phyloP scores from a whole-genome alignment of 495 filamentous ascomycete species.

The Beverwykella pulmonaria region DNA sequence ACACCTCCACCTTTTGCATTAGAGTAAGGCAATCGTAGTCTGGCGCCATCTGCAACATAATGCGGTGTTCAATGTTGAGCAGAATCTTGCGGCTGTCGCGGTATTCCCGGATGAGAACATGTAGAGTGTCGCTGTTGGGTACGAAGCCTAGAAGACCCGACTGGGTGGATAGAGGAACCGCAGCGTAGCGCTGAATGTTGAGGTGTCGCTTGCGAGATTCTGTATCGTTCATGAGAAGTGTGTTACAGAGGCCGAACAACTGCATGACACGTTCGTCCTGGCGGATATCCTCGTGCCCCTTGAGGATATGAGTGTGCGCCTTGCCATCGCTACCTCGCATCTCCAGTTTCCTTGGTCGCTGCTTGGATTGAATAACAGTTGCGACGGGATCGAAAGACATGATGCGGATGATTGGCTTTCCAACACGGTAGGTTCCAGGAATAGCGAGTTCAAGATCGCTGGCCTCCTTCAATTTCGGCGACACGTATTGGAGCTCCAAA shows the following conservation, averaged over 20 bases:
- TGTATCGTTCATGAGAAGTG: conserved; percentile 83
- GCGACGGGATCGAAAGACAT: conserved; percentile 85
- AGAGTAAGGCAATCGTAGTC: conserved; percentile 97
- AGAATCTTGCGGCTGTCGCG: conserved; percentile 94
- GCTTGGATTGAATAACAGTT: conserved; percentile 94
- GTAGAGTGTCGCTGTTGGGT: conserved; percentile 95
- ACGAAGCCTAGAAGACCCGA: conserved; percentile 96
- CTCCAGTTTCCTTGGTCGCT: conserved; percentile 86
- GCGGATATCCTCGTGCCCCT: conserved; percentile 97
- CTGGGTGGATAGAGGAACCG: conserved; percentile 92
- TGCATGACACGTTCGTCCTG: conserved; percentile 99
- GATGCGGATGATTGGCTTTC: conserved; percentile 83
- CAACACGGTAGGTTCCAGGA: conserved; percentile 89
- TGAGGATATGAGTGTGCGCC: conserved; percentile 82
- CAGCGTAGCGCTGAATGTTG: conserved; percentile 91
- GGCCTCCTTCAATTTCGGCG: conserved; percentile 82
- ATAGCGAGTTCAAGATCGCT: conserved; percentile 86
- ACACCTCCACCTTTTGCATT: conserved; percentile 99
- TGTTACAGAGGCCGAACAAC: conserved; percentile 94
- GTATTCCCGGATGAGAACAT: conserved; percentile 95
- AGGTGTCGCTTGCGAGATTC: conserved; percentile 97
- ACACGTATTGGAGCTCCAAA: conserved; percentile 95
- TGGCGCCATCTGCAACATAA: conserved; percentile 99
- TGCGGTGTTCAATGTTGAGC: conserved; percentile 97
- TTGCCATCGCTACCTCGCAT: conserved; percentile 85